Evolutionary conservation across 2,329 filamentous ascomycete genomes (phyloP).

Genomic region (Aureobasidium sp.): DNA sequence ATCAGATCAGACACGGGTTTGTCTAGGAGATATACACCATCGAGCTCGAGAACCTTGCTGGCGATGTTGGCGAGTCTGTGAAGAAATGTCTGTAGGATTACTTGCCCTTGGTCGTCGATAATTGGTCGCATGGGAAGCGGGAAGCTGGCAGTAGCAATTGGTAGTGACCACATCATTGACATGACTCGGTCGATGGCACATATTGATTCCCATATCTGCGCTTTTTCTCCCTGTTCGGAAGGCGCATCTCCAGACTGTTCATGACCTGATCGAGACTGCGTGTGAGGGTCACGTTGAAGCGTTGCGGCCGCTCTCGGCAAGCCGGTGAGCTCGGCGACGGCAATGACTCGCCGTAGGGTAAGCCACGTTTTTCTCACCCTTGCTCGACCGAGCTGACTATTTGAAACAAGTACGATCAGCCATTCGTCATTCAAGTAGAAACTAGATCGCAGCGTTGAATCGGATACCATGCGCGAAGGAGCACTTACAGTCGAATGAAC

Average conservation of each 20-base stretch:
- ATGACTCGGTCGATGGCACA: constrained; percentile 37
- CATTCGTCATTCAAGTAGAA: background rate
- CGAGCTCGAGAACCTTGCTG: constrained; percentile 31
- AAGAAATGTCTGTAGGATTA: constrained; percentile 30
- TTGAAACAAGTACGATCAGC: background rate
- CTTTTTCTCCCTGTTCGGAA: constrained; percentile 24
- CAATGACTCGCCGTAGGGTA: constrained; percentile 40
- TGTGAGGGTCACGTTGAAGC: background rate
- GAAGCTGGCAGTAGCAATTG: constrained; percentile 34
- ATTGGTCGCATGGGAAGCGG: constrained; percentile 25
- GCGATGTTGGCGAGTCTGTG: constrained; percentile 31
- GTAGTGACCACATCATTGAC: constrained; percentile 40
- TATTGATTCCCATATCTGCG: constrained; percentile 37
- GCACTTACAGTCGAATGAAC: constrained; percentile 40
- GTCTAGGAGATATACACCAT: constrained; percentile 27
- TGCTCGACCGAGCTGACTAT: constrained; percentile 37
- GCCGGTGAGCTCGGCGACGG: constrained; percentile 44
- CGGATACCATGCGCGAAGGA: background rate
- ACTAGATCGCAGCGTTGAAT: background rate
- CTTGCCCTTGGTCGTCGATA: constrained; percentile 27
- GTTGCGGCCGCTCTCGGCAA: constrained; percentile 30
- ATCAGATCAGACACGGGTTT: constrained; percentile 27
- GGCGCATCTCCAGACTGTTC: constrained; percentile 10
- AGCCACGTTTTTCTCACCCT: constrained; percentile 42
- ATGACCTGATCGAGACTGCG: background rate